Evolutionary conservation across 306 rosid genomes (phyloP), one percentile per base, ranked within the genome.

Genomic region (Cicer cuneatum): DNA sequence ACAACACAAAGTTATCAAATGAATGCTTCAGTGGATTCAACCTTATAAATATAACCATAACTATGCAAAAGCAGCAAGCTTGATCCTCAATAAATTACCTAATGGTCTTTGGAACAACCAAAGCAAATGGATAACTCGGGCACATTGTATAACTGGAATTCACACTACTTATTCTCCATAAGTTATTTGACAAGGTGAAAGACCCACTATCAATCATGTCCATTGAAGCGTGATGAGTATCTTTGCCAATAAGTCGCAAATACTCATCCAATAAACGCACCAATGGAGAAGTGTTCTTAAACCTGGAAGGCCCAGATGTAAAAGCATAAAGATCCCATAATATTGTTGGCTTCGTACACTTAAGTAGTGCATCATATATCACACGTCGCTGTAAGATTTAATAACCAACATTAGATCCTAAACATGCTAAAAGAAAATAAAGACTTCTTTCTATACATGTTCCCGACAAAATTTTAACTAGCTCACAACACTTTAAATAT

Each of bases 81-180:
- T 62, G 73, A 54, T 72, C 64, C 77, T 66, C 61, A 60, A 81
- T 73, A 47, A 71, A 87, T 82, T 87, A 94, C 99, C 89, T 82
- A 52, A 94, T 84, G 74, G 71, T 49, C 62, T 85, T 85, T 71
- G 97, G 99, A 78, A 94, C 86, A 60, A 94, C 84, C 87, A 94
- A 85, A 77, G 99, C 96, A 84, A 92, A 94, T 77, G 99, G 99
- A 81, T 94, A 94, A 78, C 66, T 94, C 76, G 79, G 96, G 84
- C 96, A 94, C 88, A 92, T 58, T 69, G 86, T 66, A 81, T 92
- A 90, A 78, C 49, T 81, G 74, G 87, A 87, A 77, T 94, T 94
- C 78, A 90, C 75, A 53, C 85, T 78, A 73, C 92, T 94, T 83
- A 94, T 92, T 83, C 99, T 92, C 97, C 96, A 94, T 63, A 87